Evolutionary conservation across 768 basidiomycete species (phyloP), one percentile per base, ranked within the genome.

Genomic region (Hericium coralloides): DNA sequence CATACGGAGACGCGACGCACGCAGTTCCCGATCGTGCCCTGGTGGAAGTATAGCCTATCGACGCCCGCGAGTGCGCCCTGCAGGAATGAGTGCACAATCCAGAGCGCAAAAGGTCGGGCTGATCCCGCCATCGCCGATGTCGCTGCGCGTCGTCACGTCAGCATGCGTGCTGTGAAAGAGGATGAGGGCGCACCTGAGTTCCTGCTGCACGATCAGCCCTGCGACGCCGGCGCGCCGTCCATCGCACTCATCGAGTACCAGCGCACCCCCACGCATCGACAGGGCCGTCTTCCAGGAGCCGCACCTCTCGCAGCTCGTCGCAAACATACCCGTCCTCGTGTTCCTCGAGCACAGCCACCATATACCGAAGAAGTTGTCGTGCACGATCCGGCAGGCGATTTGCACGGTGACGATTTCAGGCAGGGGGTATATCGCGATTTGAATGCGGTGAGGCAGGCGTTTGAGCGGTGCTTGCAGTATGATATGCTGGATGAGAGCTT

Each of bases 341-440:
- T 78, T 81, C 43, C 69, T 92, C 50, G 90, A 92, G 69, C 78
- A 81, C 52, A 87, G 85, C 59, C 56, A 65, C 8, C 66, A 75
- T 52, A 66, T 91, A 38, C 72, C 81, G 6, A 77, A 83, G 17
- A 63, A 65, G 4, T 75, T 78, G 23, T 76, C 78, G 9, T 74
- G 72, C 47, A 70, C 71, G 17, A 75, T 92, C 52, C 81, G 88
- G 9, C 71, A 75, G 55, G 70, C 72, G 4, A 74, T 89, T 8
- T 90, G 85, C 63, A 76, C 80, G 58, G 77, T 79, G 52, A 72
- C 74, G 23, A 81, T n/a, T 91, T 92, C 68, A 81, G 87, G 5
- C 82, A 83, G 64, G 88, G 84, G 0, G 84, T 85, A 36, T 89
- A 87, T 62, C 79, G 85, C 12, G 87, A 91, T 65, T 74, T 92